phyloP scores from a whole-genome alignment of 2,329 filamentous ascomycete species.

The Lasiodiplodia sp. region DNA sequence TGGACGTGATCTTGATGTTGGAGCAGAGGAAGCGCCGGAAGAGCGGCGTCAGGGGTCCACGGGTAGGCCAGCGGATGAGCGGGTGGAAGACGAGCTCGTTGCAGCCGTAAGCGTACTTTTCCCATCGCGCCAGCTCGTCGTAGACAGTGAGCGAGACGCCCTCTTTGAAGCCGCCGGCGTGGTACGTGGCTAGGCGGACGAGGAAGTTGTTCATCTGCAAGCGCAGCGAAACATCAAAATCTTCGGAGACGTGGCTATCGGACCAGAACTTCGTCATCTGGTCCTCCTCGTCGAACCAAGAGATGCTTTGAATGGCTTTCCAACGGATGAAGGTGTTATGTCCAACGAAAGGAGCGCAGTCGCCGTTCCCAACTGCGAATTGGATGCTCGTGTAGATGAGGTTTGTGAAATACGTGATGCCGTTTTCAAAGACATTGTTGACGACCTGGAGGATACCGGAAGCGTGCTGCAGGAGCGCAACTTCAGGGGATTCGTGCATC shows the following conservation, averaged over 20 bases:
- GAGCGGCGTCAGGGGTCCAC: constrained; percentile 31
- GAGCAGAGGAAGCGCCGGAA: constrained; percentile 31
- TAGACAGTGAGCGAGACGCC: constrained; percentile 33
- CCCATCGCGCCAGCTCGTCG: constrained; percentile 32
- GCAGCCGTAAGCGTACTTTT: constrained; percentile 34
- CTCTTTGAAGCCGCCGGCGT: constrained; percentile 32
- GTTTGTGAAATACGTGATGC: constrained; percentile 34
- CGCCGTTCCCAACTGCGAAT: constrained; percentile 33
- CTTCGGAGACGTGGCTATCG: constrained; percentile 33
- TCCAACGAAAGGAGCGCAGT: constrained; percentile 34
- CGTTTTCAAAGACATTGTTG: constrained; percentile 33
- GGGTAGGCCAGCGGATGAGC: constrained; percentile 26
- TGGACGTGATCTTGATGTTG: constrained; percentile 32
- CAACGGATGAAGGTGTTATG: constrained; percentile 34
- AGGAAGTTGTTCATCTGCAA: constrained; percentile 32
- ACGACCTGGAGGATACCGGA: constrained; percentile 32
- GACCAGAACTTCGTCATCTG: constrained; percentile 31
- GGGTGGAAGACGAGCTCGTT: constrained; percentile 33
- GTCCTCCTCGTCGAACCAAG: constrained; percentile 26
- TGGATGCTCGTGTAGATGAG: constrained; percentile 33
- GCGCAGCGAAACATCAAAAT: constrained; percentile 33
- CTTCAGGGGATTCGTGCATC: constrained; percentile 32
- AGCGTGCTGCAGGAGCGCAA: constrained; percentile 33
- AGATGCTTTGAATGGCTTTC: constrained; percentile 31
- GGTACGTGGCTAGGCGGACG: constrained; percentile 31